Percentiles rank a stretch among this genome's conserved stretches.
Evolutionary conservation across 169 alveolate species (phyloP).

Genomic region (Plasmodium knowlesi): DNA sequence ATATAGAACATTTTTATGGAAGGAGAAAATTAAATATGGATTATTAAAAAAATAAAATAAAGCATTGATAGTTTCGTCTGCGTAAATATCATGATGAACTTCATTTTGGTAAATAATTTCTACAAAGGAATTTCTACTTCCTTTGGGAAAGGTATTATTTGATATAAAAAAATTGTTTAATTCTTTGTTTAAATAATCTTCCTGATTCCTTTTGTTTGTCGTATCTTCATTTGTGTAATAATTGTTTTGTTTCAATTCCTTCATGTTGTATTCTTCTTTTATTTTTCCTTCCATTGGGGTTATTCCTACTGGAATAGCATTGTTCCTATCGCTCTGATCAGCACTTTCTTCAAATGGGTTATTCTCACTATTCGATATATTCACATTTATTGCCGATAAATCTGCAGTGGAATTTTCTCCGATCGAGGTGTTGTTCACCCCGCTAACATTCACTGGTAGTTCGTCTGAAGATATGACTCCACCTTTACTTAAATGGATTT

Average conservation of each 20-base stretch:
- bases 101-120: constrained; percentile 32
- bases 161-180: constrained; percentile 58
- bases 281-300: not conserved
- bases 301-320: not conserved
- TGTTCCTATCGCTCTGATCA: not conserved
- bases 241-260: not conserved
- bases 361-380: not conserved
- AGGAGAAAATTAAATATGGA: constrained; percentile 52
- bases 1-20: constrained; percentile 63
- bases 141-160: constrained; percentile 14
- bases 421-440: not conserved
- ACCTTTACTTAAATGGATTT: not conserved
- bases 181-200: constrained; percentile 59
- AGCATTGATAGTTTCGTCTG: constrained; percentile 61
- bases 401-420: not conserved
- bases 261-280: not conserved
- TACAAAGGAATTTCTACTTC: constrained; percentile 37
- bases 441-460: not conserved
- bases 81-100: constrained; percentile 11
- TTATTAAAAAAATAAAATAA: constrained; percentile 68
- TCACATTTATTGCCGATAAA: not conserved
- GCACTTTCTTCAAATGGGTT: not conserved
- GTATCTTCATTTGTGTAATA: not conserved
- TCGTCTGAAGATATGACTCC: not conserved
- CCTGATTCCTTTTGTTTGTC: constrained; percentile 23